Evolutionary conservation across 1,284 basidiomycete genomes (phyloP), one percentile per base, ranked within the genome.

Genomic region (Rhizoctonia solani): DNA sequence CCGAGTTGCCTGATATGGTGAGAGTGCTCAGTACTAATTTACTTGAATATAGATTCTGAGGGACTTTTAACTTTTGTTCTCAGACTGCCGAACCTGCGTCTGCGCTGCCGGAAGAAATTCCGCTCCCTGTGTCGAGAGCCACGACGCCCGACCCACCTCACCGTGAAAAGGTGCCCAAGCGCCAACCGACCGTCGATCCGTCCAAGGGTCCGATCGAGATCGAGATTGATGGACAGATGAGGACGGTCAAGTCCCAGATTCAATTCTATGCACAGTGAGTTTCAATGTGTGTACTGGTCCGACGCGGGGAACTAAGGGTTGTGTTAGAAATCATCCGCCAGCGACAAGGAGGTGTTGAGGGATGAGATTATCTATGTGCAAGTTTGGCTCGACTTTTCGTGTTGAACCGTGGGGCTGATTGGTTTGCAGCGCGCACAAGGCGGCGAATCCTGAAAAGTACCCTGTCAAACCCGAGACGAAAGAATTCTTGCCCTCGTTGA

Each of bases 281-380:
- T 27, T 50, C 8, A n/a, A 1, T 14, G 23, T 47, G n/a, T 21
- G 9, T 30, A 32, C 97, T 54, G 95, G 92, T 69, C 90, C 94
- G 0, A 86, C 83, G 34, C 72, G 91, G 73, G 87, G 90, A 0
- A 95, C 95, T 74, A 82, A 98, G 6, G 96, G 96, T 8, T 95
- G 95, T 0, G 78, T 99, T 75, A 98, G 58, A 80, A 93, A 54
- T 80, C 98, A 71, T 87, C 96, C 71, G 90, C 87, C 0, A 90
- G 96, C 44, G 91, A 98, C 72, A 89, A 88, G 73, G 96, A 99
- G 77, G 94, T 98, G 0, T 77, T 98, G 52, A 81, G 93, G 56
- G 96, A 99, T 74, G 95, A 98, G 77, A 89, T 94, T 54, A 85
- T 98, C 39, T 98, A 93, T 74, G 79, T 84, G 59, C 53, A 30